Evolutionary conservation across 2,329 filamentous ascomycete species (phyloP).

Genomic region (Colletotrichum tropicicola): DNA sequence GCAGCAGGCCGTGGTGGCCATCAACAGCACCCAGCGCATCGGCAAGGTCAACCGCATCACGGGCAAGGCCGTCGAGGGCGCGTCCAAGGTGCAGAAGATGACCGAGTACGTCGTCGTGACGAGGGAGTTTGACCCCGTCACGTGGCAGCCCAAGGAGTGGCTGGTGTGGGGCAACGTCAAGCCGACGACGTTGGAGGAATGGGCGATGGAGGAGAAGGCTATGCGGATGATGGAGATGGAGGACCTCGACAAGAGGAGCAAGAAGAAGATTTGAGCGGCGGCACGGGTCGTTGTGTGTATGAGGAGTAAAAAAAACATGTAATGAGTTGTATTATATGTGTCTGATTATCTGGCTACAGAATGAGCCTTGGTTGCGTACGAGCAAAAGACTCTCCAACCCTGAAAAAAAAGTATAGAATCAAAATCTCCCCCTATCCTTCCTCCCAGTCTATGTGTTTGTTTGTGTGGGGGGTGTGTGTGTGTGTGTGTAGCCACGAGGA

Average conservation of each 20-base stretch:
- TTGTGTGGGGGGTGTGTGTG: no score
- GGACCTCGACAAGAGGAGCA: slow-evolving; percentile 8
- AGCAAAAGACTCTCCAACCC: slow-evolving; percentile 13
- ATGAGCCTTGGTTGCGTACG: slow-evolving; percentile 11
- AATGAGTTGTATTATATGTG: slow-evolving; percentile 30
- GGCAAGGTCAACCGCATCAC: slow-evolving; percentile 48
- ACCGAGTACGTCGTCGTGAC: slow-evolving; percentile 74
- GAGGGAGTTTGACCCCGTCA: slow-evolving; percentile 51
- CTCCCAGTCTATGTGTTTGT: neutral
- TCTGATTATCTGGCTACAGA: slow-evolving; percentile 22
- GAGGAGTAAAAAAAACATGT: slow-evolving; percentile 31
- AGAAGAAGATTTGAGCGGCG: neutral
- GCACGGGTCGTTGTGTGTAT: slow-evolving; percentile 15
- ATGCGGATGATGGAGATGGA: slow-evolving; percentile 40
- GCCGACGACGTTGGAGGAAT: slow-evolving; percentile 58
- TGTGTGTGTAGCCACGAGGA: no score
- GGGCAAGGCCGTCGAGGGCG: slow-evolving; percentile 46
- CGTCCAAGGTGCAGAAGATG: slow-evolving; percentile 61
- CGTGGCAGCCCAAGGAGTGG: slow-evolving; percentile 63
- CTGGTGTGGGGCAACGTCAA: slow-evolving; percentile 71
- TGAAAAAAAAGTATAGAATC: neutral
- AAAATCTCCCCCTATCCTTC: slow-evolving; percentile 1
- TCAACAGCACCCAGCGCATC: slow-evolving; percentile 65
- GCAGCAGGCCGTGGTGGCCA: slow-evolving; percentile 69
- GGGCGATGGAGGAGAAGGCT: slow-evolving; percentile 43